These are phyloP conservation scores for Paecilomyces variotii DNA, from an alignment of 2,329 filamentous ascomycete species.

Conservation along the genomic window DNA sequence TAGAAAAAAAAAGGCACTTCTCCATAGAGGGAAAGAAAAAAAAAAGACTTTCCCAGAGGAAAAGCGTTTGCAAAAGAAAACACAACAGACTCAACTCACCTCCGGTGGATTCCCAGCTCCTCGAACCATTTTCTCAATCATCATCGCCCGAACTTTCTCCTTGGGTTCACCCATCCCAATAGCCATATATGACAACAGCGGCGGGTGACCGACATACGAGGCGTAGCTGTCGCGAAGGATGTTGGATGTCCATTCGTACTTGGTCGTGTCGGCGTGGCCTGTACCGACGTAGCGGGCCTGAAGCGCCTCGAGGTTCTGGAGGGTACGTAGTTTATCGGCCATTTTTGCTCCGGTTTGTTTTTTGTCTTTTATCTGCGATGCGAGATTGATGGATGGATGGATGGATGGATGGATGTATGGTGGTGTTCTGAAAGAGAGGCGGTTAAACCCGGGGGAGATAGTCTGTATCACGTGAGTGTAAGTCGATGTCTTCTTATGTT, in stretches of 20 bases:
- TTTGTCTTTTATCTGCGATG: background rate
- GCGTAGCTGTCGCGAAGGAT: slow-evolving; percentile 89
- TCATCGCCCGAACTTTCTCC: slow-evolving; percentile 67
- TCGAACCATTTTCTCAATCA: slow-evolving; percentile 68
- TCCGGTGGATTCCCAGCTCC: slow-evolving; percentile 60
- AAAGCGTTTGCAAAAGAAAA: background rate
- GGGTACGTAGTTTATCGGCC: slow-evolving; percentile 96
- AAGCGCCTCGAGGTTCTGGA: slow-evolving; percentile 94
- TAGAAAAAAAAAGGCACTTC: background rate
- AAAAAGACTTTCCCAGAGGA: background rate
- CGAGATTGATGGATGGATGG: too few relatives aligned
- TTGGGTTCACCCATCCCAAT: slow-evolving; percentile 80
- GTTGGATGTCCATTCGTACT: slow-evolving; percentile 95
- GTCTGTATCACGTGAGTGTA: background rate
- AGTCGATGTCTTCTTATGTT: background rate
- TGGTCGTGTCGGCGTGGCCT: slow-evolving; percentile 91
- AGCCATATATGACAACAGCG: slow-evolving; percentile 78
- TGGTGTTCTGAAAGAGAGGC: background rate
- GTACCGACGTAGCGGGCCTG: slow-evolving; percentile 95
- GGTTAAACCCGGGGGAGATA: background rate
- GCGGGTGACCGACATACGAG: slow-evolving; percentile 81
- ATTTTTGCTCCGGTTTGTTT: slow-evolving; percentile 19
- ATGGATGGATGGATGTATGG: background rate
- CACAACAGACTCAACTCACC: slow-evolving; percentile 29
- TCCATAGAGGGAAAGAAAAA: background rate